A percentile compares a stretch with the other conserved stretches of the same genome.
Evolutionary conservation across 768 basidiomycete species (phyloP).

Genomic region (Peribolospora kevripleyi): DNA sequence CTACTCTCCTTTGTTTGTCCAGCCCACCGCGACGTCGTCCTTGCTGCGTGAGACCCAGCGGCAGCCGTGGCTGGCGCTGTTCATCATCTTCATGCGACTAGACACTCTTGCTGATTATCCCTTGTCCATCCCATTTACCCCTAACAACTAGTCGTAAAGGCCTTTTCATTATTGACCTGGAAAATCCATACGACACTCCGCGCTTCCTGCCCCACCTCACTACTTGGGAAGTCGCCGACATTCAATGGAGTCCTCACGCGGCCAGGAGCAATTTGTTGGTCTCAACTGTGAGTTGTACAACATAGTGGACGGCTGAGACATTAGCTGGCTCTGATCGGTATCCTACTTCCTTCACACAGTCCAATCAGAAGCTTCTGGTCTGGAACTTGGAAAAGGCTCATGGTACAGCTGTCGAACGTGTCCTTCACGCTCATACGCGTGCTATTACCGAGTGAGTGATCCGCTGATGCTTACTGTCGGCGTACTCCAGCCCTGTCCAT

Average conservation of each 20-base stretch:
- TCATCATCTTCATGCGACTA: not conserved
- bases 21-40: slow-evolving; percentile 59
- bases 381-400: slow-evolving; percentile 49
- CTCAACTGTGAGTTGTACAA: slow-evolving; percentile 27
- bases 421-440: slow-evolving; percentile 69
- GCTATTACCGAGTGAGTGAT: slow-evolving; percentile 52
- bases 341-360: slow-evolving; percentile 14
- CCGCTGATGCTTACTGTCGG: too few relatives aligned
- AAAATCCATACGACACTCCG: slow-evolving; percentile 61
- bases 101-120: not conserved
- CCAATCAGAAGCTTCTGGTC: slow-evolving; percentile 69
- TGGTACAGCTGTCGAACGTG: slow-evolving; percentile 58
- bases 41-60: slow-evolving; percentile 44
- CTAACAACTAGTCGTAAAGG: slow-evolving; percentile 39
- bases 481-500: too few relatives aligned
- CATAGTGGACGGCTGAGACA: not conserved
- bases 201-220: slow-evolving; percentile 60
- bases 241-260: slow-evolving; percentile 75
- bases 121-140: not conserved
- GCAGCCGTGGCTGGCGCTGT: not conserved
- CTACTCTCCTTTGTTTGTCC: slow-evolving; percentile 22
- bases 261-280: slow-evolving; percentile 54
- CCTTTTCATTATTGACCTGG: slow-evolving; percentile 81
- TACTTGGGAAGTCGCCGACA: slow-evolving; percentile 31
- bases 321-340: not conserved